Conservation (phyloP, 441 rosid species). For the Oxalis stricta region DNA sequence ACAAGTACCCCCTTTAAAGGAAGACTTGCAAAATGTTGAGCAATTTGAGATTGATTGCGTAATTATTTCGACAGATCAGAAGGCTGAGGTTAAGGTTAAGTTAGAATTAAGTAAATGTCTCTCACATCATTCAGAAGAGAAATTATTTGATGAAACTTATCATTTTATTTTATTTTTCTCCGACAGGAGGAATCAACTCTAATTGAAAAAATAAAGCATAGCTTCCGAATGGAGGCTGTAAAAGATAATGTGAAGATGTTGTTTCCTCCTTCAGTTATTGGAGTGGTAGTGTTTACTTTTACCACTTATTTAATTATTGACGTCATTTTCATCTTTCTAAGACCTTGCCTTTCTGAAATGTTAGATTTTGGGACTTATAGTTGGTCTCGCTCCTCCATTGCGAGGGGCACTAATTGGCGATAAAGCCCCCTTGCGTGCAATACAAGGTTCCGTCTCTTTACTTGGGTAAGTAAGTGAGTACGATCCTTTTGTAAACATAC, state of each 20-base stretch:
- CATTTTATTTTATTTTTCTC: background rate
- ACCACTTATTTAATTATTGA: no score
- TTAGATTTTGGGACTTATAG: conserved; percentile 23
- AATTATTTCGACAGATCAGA: conserved; percentile 3
- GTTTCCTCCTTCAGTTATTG: conserved; percentile 31
- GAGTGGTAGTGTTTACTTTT: no score
- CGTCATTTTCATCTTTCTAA: background rate
- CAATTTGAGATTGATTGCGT: conserved; percentile 9
- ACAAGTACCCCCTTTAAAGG: conserved; percentile 16
- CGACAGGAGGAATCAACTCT: conserved; percentile 12
- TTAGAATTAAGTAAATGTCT: background rate
- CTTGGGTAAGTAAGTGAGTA: conserved; percentile 31
- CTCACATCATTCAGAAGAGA: no score
- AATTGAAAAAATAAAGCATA: conserved; percentile 1
- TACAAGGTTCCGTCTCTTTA: conserved; percentile 24
- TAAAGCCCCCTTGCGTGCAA: conserved; percentile 27
- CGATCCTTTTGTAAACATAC: no score
- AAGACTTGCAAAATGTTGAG: background rate
- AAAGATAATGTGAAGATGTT: conserved; percentile 16
- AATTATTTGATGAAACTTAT: background rate
- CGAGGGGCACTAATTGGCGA: conserved; percentile 23
- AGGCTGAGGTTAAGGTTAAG: conserved; percentile 7
- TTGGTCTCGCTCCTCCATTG: conserved; percentile 20
- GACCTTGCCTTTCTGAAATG: background rate
- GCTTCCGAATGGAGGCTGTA: background rate